phyloP scores from a whole-genome alignment of 2,329 filamentous ascomycete genomes.

The Colletotrichum tropicicola region DNA sequence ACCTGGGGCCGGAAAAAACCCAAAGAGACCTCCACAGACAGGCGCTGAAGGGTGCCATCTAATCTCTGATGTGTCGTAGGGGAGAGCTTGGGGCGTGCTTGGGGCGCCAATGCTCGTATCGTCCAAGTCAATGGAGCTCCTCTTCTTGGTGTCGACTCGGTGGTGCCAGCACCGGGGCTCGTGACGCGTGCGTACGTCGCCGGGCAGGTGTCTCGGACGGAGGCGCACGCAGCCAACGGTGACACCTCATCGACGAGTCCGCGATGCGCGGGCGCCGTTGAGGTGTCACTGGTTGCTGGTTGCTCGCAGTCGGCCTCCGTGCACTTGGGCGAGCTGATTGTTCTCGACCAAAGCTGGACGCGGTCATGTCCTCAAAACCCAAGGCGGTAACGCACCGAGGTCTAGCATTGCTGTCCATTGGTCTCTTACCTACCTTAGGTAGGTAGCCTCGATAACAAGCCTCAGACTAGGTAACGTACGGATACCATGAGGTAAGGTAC shows the following conservation, averaged over 20 bases:
- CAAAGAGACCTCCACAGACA: background rate
- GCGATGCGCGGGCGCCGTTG: background rate
- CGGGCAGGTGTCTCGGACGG: conserved; percentile 9
- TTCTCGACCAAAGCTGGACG: no score
- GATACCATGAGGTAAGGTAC: no score
- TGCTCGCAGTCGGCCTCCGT: background rate
- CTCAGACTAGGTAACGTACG: no score
- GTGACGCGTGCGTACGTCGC: conserved; percentile 1
- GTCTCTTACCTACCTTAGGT: no score
- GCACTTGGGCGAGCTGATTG: no score
- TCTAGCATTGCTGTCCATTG: no score
- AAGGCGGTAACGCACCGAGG: no score
- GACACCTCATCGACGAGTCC: background rate
- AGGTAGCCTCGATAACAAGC: no score
- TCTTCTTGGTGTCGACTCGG: background rate
- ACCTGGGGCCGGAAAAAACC: background rate
- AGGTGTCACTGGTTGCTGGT: background rate
- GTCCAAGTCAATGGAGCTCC: background rate
- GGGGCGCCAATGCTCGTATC: background rate
- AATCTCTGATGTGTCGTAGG: background rate
- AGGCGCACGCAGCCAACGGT: background rate
- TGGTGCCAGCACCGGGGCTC: background rate
- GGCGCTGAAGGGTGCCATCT: background rate
- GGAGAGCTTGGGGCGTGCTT: no score
- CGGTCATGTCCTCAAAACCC: no score